phyloP scores from a whole-genome alignment of 371 early-diverging fungal species.

The Neoconidiobolus thromboides region DNA sequence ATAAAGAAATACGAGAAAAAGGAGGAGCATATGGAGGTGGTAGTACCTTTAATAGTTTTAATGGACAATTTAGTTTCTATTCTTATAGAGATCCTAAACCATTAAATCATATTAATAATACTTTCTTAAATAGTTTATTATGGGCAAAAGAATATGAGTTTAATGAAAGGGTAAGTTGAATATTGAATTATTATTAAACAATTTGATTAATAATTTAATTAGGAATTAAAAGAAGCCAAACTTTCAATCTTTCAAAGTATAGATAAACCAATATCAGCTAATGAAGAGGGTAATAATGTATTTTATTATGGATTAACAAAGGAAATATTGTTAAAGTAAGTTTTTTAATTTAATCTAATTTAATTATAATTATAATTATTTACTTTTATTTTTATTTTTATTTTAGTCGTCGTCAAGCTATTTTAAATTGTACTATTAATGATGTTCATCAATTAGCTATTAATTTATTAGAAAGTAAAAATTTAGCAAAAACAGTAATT shows the following conservation, averaged over 20 bases:
- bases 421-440: too few species aligned
- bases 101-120: conserved; percentile 41
- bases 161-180: conserved; percentile 14
- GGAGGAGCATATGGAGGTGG: conserved; percentile 94
- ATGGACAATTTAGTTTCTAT: conserved; percentile 69
- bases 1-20: conserved; percentile 88
- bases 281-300: conserved; percentile 63
- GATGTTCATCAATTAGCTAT: too few species aligned
- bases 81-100: conserved; percentile 87
- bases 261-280: conserved; percentile 67
- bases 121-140: conserved; percentile 35
- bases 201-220: too few species aligned
- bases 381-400: too few species aligned
- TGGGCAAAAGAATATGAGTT: conserved; percentile 40
- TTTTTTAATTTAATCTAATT: too few species aligned
- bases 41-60: conserved; percentile 42
- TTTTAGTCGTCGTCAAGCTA: too few species aligned
- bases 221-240: conserved; percentile 81
- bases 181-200: neutral
- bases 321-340: neutral
- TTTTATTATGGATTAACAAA: conserved; percentile 11
- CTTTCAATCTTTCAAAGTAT: conserved; percentile 66
- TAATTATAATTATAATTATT: too few species aligned
- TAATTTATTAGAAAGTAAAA: too few species aligned
- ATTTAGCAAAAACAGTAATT: too few species aligned